Percentiles rank a stretch among this genome's conserved stretches.
These are phyloP conservation scores for Podospora anserina DNA, from an alignment of 495 filamentous ascomycete species.

Conservation along the genomic window DNA sequence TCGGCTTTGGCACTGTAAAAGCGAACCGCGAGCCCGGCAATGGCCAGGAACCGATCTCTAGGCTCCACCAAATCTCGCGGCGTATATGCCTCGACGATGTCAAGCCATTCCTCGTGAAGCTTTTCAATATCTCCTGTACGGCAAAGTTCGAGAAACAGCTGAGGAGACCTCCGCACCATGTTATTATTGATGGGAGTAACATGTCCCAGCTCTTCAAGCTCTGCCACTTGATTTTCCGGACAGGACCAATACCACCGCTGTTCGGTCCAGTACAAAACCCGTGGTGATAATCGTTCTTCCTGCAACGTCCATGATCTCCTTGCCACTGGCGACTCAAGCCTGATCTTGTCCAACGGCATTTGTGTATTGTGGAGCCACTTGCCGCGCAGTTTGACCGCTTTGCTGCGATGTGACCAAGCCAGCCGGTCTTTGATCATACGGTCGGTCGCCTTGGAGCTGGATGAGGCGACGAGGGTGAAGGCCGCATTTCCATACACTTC, in stretches of 20 bases:
- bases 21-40: slow-evolving; percentile 33
- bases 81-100: slow-evolving; percentile 34
- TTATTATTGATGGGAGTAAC: background rate
- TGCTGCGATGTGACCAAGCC: slow-evolving; percentile 29
- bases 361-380: slow-evolving; percentile 26
- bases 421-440: slow-evolving; percentile 21
- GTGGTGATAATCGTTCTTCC: slow-evolving; percentile 34
- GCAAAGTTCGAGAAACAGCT: slow-evolving; percentile 30
- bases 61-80: slow-evolving; percentile 30
- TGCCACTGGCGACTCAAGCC: slow-evolving; percentile 28
- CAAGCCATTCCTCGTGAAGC: slow-evolving; percentile 34
- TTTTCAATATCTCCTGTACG: slow-evolving; percentile 25
- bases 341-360: slow-evolving; percentile 25
- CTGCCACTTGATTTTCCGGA: slow-evolving; percentile 25
- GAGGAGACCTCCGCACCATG: slow-evolving; percentile 24
- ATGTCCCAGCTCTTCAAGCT: slow-evolving; percentile 18
- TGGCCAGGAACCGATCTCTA: slow-evolving; percentile 32
- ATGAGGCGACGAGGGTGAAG: slow-evolving; percentile 32
- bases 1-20: slow-evolving; percentile 32
- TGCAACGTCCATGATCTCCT: slow-evolving; percentile 34
- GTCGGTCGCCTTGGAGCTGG: slow-evolving; percentile 34
- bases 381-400: slow-evolving; percentile 28
- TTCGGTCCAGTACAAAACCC: slow-evolving; percentile 33
- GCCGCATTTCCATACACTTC: slow-evolving; percentile 36
- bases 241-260: slow-evolving; percentile 38